phyloP scores from a whole-genome alignment of 108 stramenopile genomes.

The Skeletonema menzelii region DNA sequence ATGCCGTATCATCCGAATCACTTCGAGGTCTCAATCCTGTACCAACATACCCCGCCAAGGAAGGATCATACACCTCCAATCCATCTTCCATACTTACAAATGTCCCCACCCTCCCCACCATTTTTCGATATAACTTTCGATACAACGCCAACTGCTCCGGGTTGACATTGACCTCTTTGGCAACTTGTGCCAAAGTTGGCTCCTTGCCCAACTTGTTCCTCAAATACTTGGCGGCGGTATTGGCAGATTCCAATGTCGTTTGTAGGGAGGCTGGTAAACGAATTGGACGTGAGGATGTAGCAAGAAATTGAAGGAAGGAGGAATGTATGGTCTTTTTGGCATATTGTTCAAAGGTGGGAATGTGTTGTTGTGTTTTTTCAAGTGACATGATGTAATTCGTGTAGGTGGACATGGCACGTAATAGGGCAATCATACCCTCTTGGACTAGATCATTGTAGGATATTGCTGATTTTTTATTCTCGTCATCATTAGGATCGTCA shows the following conservation, averaged over 20 bases:
- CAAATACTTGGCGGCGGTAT: conserved; percentile 10
- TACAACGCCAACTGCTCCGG: conserved; percentile 28
- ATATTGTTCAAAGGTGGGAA: conserved; percentile 46
- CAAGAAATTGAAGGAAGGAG: conserved; percentile 23
- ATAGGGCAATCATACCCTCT: conserved; percentile 65
- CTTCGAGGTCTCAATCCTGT: neutral
- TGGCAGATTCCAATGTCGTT: conserved; percentile 17
- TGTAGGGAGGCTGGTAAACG: conserved; percentile 30
- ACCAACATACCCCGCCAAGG: conserved; percentile 10
- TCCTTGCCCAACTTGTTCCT: conserved; percentile 8
- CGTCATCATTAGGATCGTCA: too few species aligned
- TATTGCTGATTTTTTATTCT: neutral
- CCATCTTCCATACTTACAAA: conserved; percentile 28
- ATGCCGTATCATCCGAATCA: neutral
- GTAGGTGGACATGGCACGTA: conserved; percentile 54
- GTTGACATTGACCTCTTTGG: neutral
- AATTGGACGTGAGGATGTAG: conserved; percentile 18
- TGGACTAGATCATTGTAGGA: conserved; percentile 62
- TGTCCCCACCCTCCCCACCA: conserved; percentile 5
- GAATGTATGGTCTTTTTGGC: conserved; percentile 46
- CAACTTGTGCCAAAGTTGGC: conserved; percentile 24
- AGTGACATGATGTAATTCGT: conserved; percentile 14
- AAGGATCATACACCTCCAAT: conserved; percentile 24
- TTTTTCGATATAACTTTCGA: conserved; percentile 22
- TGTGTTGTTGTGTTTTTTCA: conserved; percentile 22